Percentiles rank a stretch among this genome's conserved stretches.
Conservation (phyloP, 2,329 filamentous ascomycete genomes). For the Talaromyces sp. region DNA sequence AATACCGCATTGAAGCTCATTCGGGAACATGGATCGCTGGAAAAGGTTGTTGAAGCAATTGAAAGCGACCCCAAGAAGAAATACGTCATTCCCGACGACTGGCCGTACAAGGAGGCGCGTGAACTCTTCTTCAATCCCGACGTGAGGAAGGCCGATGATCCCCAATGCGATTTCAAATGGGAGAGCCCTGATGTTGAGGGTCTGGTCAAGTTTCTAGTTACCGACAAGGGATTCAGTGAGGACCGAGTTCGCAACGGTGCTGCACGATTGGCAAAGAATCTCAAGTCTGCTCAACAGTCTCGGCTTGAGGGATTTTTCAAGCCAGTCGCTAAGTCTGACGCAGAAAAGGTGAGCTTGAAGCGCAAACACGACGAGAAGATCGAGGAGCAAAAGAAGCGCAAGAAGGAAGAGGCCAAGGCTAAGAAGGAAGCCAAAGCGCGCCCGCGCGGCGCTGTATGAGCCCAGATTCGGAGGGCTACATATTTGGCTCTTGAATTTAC, state of each 20-base stretch:
- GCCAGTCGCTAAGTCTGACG: constrained; percentile 79
- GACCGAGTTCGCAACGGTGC: constrained; percentile 82
- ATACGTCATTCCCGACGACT: constrained; percentile 87
- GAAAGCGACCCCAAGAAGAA: constrained; percentile 74
- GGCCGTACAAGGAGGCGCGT: constrained; percentile 90
- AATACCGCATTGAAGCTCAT: constrained; percentile 91
- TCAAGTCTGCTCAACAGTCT: constrained; percentile 87
- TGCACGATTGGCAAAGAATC: constrained; percentile 77
- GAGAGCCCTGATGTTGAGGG: constrained; percentile 88
- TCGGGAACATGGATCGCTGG: constrained; percentile 82
- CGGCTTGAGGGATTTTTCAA: constrained; percentile 97
- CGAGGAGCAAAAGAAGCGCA: constrained; percentile 90
- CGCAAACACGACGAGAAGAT: constrained; percentile 90
- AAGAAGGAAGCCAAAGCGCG: constrained; percentile 90
- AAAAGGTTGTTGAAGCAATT: constrained; percentile 79
- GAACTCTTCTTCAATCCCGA: constrained; percentile 90
- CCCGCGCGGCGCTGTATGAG: constrained; percentile 62
- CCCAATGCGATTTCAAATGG: constrained; percentile 97
- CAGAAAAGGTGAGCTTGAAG: constrained; percentile 80
- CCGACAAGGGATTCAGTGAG: constrained; percentile 95
- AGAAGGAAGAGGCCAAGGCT: constrained; percentile 90
- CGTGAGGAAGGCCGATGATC: constrained; percentile 76
- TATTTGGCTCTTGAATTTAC: not conserved
- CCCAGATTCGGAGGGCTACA: not conserved
- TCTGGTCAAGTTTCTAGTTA: constrained; percentile 82